phyloP scores from a whole-genome alignment of 140 eudicot genomes.

The Ambrosia hybrid region DNA sequence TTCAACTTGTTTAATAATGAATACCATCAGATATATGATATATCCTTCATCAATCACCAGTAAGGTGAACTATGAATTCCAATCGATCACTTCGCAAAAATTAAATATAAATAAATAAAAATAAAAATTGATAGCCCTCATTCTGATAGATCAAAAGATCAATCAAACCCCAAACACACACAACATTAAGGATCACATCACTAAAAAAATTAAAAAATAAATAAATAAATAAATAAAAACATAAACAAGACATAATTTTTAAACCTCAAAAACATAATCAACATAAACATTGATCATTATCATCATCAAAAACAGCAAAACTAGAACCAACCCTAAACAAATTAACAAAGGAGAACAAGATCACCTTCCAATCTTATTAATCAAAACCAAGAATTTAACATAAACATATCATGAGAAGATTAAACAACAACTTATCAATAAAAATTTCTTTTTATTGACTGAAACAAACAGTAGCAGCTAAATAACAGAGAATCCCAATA shows the following conservation, averaged over 20 bases:
- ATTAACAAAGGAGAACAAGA: conserved; percentile 2
- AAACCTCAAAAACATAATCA: neutral
- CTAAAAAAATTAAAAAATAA: no score
- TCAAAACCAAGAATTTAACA: neutral
- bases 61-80: conserved; percentile 16
- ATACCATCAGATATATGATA: neutral
- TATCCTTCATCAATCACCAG: conserved; percentile 23
- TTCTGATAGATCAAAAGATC: neutral
- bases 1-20: neutral
- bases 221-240: no score
- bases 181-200: neutral
- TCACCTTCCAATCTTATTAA: conserved; percentile 10
- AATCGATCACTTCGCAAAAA: neutral
- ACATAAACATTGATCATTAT: neutral
- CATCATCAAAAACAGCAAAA: neutral
- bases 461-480: neutral
- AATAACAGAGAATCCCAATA: conserved; percentile 23
- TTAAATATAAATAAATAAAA: no score
- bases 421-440: neutral
- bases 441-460: neutral
- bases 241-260: neutral
- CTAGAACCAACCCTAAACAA: conserved; percentile 18
- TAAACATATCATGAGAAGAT: neutral
- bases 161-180: conserved; percentile 8
- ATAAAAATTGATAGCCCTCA: neutral